phyloP scores from a whole-genome alignment of 495 filamentous ascomycete genomes.

The Penicillium lividum region DNA sequence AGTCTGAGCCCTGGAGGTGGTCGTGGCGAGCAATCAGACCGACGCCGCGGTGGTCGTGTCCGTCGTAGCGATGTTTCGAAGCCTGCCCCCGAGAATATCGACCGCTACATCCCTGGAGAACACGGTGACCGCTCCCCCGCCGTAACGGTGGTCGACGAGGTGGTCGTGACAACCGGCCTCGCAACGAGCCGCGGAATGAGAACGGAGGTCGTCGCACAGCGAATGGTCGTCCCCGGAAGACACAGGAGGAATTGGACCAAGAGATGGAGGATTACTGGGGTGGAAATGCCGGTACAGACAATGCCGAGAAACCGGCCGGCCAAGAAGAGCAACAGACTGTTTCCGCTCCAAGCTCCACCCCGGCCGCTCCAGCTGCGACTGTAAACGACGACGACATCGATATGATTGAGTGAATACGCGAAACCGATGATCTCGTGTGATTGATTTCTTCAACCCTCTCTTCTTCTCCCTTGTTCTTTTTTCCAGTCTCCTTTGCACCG shows the following conservation, averaged over 20 bases:
- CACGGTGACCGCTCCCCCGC: conserved; percentile 27
- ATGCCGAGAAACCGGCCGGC: conserved; percentile 25
- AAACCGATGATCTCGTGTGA: background rate
- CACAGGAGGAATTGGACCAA: conserved; percentile 86
- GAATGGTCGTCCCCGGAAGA: conserved; percentile 75
- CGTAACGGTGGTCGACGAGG: conserved; percentile 56
- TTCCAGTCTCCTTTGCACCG: background rate
- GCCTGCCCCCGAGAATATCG: conserved; percentile 69
- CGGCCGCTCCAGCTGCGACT: conserved; percentile 18
- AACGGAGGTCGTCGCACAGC: conserved; percentile 38
- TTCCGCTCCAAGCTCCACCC: conserved; percentile 23
- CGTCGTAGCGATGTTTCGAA: conserved; percentile 67
- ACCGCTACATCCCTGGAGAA: conserved; percentile 78
- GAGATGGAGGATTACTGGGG: conserved; percentile 97
- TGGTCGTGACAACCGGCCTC: conserved; percentile 23
- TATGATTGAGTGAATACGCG: conserved; percentile 48
- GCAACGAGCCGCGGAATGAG: conserved; percentile 38
- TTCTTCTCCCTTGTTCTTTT: background rate
- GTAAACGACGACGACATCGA: conserved; percentile 58
- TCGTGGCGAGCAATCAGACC: conserved; percentile 34
- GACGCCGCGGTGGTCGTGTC: conserved; percentile 40
- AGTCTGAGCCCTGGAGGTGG: conserved; percentile 43
- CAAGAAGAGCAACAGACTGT: conserved; percentile 16
- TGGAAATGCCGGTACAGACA: conserved; percentile 34
- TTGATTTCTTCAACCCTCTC: conserved; percentile 4